A percentile compares a stretch with the other conserved stretches of the same genome.
Conservation (phyloP, 352 stramenopile species). For the Nothophytophthora sp. region DNA sequence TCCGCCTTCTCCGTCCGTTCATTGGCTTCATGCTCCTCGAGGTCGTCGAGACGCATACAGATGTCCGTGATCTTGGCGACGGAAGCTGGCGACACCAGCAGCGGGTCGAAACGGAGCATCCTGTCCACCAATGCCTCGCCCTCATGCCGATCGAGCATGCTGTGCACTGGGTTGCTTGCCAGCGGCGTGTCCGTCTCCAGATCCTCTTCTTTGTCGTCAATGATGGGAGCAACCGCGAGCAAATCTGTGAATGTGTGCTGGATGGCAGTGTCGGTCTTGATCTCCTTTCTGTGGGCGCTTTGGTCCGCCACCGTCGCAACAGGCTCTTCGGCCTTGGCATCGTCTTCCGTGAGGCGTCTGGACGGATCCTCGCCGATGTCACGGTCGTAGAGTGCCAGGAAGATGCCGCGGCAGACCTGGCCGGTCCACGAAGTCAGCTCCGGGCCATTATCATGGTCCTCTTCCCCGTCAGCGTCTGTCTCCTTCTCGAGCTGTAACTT, state of each 20-base stretch:
- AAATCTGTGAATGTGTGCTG: too few species aligned
- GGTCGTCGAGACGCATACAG: slow-evolving; percentile 25
- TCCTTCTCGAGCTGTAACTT: too few species aligned
- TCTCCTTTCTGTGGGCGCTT: too few species aligned
- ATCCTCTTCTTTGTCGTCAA: too few species aligned
- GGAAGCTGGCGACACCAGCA: slow-evolving; percentile 38
- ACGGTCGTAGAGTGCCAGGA: slow-evolving; percentile 60
- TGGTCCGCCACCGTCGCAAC: slow-evolving; percentile 42
- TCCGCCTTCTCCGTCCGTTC: slow-evolving; percentile 24
- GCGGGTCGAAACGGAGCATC: slow-evolving; percentile 64
- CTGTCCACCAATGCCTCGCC: slow-evolving; percentile 49
- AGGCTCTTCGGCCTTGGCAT: slow-evolving; percentile 31
- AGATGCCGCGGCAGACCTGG: slow-evolving; percentile 58
- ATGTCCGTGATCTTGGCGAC: slow-evolving; percentile 38
- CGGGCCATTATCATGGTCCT: too few species aligned
- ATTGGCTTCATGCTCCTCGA: slow-evolving; percentile 24
- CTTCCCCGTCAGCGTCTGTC: too few species aligned
- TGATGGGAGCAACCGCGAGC: too few species aligned
- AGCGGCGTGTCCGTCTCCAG: too few species aligned
- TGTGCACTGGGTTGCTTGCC: slow-evolving; percentile 40
- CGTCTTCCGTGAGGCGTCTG: slow-evolving; percentile 11
- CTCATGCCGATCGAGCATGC: slow-evolving; percentile 43
- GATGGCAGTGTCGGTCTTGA: too few species aligned
- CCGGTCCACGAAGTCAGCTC: slow-evolving; percentile 23
- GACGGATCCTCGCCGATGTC: slow-evolving; percentile 44